Conservation (phyloP, 169 alveolate genomes). For the Fabrea salina region DNA sequence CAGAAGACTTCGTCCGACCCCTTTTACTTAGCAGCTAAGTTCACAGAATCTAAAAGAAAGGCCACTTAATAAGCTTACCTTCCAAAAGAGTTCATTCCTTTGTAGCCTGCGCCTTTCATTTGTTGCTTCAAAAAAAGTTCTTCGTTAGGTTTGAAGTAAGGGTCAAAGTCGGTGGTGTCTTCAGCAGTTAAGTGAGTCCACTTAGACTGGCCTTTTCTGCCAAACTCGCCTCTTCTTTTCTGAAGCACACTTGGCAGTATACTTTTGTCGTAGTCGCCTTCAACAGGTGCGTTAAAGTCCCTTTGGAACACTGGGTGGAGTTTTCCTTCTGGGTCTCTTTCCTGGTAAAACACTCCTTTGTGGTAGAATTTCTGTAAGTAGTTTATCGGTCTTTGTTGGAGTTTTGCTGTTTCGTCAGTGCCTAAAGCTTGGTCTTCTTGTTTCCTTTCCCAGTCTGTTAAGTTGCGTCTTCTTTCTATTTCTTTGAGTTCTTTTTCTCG, state of each 20-base stretch:
- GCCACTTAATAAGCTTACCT: neutral
- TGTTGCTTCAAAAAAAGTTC: constrained; percentile 51
- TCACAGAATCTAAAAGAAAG: neutral
- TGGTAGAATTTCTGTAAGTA: constrained; percentile 75
- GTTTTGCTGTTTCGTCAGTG: constrained; percentile 58
- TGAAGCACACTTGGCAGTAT: constrained; percentile 64
- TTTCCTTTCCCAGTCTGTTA: constrained; percentile 71
- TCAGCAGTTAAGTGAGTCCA: constrained; percentile 93
- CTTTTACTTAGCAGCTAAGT: too few species aligned
- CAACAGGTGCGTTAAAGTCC: constrained; percentile 24
- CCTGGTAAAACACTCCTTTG: constrained; percentile 73
- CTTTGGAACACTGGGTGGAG: neutral
- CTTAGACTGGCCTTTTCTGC: constrained; percentile 91
- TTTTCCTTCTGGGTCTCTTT: constrained; percentile 44
- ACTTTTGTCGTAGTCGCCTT: constrained; percentile 50
- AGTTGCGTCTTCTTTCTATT: constrained; percentile 66
- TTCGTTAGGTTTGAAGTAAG: constrained; percentile 55
- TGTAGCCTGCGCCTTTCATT: constrained; percentile 59
- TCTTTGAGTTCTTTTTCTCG: constrained; percentile 61
- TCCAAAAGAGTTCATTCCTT: constrained; percentile 41
- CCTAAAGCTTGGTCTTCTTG: constrained; percentile 73
- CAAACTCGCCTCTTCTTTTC: constrained; percentile 83
- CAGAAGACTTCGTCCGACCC: too few species aligned
- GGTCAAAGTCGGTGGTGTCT: constrained; percentile 91
- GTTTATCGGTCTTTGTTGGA: constrained; percentile 48